Conservation (phyloP, 1,139 yeast genomes). For the Candida dubliniensis region DNA sequence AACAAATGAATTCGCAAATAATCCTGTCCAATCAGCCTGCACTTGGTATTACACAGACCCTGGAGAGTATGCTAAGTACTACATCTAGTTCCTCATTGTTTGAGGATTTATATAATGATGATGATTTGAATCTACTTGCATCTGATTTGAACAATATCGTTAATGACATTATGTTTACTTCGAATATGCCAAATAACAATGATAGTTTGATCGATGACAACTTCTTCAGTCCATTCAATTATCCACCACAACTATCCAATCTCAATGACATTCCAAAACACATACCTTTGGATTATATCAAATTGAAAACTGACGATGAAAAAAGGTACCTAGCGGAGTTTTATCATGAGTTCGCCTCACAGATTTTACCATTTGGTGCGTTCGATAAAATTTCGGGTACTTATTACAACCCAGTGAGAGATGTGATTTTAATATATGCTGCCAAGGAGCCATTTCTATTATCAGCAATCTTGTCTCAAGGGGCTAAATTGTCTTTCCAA, state of each 20-base stretch:
- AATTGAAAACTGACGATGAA: conserved; percentile 37
- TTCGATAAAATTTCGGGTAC: conserved; percentile 25
- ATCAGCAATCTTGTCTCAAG: conserved; percentile 66
- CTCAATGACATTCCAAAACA: conserved; percentile 22
- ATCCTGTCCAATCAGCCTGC: too few relatives aligned
- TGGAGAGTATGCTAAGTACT: background rate
- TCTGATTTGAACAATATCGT: conserved; percentile 35
- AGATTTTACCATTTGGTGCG: conserved; percentile 59
- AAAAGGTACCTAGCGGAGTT: conserved; percentile 50
- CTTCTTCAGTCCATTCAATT: conserved; percentile 9
- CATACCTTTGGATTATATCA: conserved; percentile 22
- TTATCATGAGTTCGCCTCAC: conserved; percentile 51
- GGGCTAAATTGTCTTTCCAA: conserved; percentile 48
- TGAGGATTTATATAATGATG: conserved; percentile 18
- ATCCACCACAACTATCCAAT: conserved; percentile 1
- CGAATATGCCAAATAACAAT: conserved; percentile 15
- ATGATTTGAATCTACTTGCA: conserved; percentile 33
- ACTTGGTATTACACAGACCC: background rate
- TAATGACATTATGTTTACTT: conserved; percentile 30
- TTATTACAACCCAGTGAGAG: conserved; percentile 56
- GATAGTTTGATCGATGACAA: conserved; percentile 6
- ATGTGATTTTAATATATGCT: conserved; percentile 56
- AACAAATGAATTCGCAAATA: too few relatives aligned
- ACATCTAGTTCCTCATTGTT: conserved; percentile 8
- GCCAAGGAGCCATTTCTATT: conserved; percentile 54